phyloP scores from a whole-genome alignment of 2,329 filamentous ascomycete species.

The Basipetospora chlamydospora region DNA sequence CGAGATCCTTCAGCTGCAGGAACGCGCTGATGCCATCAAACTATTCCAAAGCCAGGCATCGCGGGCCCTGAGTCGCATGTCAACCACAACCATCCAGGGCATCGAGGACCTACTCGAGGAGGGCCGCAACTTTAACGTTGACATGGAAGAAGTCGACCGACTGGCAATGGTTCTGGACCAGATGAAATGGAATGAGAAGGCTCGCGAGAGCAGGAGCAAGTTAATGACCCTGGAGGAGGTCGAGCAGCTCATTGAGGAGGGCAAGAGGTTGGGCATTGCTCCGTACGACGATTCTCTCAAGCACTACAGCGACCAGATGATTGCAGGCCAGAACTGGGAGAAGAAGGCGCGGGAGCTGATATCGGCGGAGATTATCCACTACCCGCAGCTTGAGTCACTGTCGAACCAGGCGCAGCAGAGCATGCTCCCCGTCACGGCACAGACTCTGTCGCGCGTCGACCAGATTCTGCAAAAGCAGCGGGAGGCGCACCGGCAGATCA shows the following conservation, averaged over 20 bases:
- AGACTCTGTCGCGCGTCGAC: conserved; percentile 72
- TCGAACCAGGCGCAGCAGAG: conserved; percentile 62
- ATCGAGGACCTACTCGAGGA: conserved; percentile 86
- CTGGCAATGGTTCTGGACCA: conserved; percentile 71
- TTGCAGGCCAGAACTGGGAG: conserved; percentile 77
- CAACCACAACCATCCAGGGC: conserved; percentile 50
- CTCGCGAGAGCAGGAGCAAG: conserved; percentile 45
- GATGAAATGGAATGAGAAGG: conserved; percentile 76
- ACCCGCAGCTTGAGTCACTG: conserved; percentile 83
- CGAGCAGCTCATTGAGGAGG: conserved; percentile 61
- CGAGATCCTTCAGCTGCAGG: conserved; percentile 73
- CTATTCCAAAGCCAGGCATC: conserved; percentile 69
- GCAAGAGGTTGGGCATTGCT: conserved; percentile 61
- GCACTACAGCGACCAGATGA: conserved; percentile 61
- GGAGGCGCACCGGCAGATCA: conserved; percentile 79
- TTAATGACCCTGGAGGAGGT: conserved; percentile 68
- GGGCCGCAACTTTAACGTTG: conserved; percentile 78
- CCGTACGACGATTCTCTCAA: conserved; percentile 67
- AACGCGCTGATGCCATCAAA: conserved; percentile 72
- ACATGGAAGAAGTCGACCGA: conserved; percentile 74
- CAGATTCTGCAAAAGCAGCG: conserved; percentile 91
- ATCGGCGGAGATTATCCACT: conserved; percentile 80
- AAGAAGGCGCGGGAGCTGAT: conserved; percentile 85
- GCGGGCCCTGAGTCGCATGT: conserved; percentile 51
- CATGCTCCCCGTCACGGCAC: conserved; percentile 63